These are phyloP conservation scores for Populus hybrid DNA, from an alignment of 441 rosid species.

Conservation along the genomic window DNA sequence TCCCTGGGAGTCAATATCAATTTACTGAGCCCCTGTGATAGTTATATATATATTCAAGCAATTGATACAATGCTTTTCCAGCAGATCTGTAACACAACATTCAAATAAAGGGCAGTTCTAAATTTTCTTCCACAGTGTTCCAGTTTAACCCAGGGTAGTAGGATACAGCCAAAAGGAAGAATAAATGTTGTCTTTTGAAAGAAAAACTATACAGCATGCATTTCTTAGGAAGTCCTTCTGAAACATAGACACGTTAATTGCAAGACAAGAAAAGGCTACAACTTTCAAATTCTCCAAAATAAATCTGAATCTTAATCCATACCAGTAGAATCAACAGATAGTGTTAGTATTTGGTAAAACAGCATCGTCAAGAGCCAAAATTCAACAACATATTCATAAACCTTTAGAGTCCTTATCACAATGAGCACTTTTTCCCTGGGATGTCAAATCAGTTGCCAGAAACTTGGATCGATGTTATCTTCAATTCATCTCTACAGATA, in stretches of 20 bases:
- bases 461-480: background rate
- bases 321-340: background rate
- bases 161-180: too few relatives aligned
- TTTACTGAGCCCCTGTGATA: background rate
- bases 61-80: background rate
- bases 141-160: too few relatives aligned
- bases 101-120: background rate
- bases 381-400: too few relatives aligned
- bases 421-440: background rate
- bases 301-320: background rate
- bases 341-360: background rate
- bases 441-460: constrained; percentile 1
- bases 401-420: background rate
- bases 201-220: background rate
- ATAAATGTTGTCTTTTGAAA: too few relatives aligned
- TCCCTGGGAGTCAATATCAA: background rate
- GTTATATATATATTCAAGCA: background rate
- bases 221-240: background rate
- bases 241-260: background rate
- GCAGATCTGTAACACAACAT: background rate
- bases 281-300: background rate
- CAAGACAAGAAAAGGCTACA: background rate
- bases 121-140: background rate
- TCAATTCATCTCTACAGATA: background rate
- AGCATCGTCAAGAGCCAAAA: background rate